Percentiles rank a stretch among this genome's conserved stretches.
Conservation (phyloP, 371 early-diverging fungal genomes). For the Nematocida sp. region DNA sequence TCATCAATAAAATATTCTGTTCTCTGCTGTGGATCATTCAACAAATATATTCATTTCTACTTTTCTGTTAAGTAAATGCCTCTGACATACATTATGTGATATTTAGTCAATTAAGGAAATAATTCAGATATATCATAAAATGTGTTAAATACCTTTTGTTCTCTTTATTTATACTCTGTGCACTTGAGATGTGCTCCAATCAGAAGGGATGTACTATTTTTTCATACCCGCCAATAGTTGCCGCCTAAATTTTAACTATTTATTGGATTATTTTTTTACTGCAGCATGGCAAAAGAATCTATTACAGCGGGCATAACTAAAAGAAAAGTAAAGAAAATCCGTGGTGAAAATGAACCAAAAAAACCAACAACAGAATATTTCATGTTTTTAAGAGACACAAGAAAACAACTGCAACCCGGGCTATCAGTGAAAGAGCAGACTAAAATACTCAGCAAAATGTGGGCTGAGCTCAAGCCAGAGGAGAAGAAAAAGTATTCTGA, state of each 20-base stretch:
- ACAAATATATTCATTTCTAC: no score
- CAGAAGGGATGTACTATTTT: not conserved
- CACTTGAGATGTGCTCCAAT: no score
- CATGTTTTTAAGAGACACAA: slow-evolving; percentile 62
- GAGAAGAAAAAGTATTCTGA: slow-evolving; percentile 61
- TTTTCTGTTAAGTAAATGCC: no score
- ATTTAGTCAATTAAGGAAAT: no score
- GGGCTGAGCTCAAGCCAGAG: slow-evolving; percentile 57
- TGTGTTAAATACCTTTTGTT: no score
- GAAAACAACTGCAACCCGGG: slow-evolving; percentile 55
- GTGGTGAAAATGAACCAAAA: slow-evolving; percentile 70
- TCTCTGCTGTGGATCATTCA: no score
- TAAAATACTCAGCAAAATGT: slow-evolving; percentile 33
- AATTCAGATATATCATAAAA: no score
- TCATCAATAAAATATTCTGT: no score
- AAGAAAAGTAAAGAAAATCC: slow-evolving; percentile 62
- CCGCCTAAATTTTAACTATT: slow-evolving; percentile 24
- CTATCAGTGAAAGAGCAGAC: slow-evolving; percentile 65
- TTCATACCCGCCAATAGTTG: slow-evolving; percentile 9
- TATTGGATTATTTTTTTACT: slow-evolving; percentile 44
- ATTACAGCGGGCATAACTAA: slow-evolving; percentile 24
- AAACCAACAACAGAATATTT: slow-evolving; percentile 68
- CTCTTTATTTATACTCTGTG: no score
- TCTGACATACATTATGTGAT: no score
- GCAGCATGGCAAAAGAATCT: slow-evolving; percentile 36